These are phyloP conservation scores for Cryptosporidium xiaoi DNA, from an alignment of 169 alveolate genomes.

Conservation along the genomic window DNA sequence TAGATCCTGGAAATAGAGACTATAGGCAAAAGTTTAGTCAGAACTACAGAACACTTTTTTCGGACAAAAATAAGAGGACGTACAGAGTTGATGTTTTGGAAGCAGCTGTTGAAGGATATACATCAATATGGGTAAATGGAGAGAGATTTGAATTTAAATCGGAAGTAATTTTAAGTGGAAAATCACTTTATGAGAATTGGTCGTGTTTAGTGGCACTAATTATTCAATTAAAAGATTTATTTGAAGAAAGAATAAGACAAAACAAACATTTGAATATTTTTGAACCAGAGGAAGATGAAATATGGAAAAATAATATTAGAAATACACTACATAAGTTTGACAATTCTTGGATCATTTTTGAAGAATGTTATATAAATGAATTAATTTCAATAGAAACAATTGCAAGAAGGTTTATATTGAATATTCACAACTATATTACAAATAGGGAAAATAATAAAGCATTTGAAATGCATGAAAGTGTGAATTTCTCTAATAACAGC, in stretches of 20 bases:
- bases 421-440: conserved; percentile 14
- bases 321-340: conserved; percentile 34
- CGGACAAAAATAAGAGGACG: conserved; percentile 24
- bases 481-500: not conserved
- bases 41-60: conserved; percentile 53
- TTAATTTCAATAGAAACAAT: conserved; percentile 48
- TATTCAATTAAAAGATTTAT: conserved; percentile 35
- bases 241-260: conserved; percentile 12
- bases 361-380: conserved; percentile 29
- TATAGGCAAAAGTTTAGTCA: conserved; percentile 42
- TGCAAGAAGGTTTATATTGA: conserved; percentile 54
- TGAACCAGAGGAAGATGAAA: conserved; percentile 17
- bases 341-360: conserved; percentile 51
- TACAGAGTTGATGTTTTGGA: conserved; percentile 74
- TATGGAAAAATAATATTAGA: conserved; percentile 30
- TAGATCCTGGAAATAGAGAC: conserved; percentile 24
- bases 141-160: conserved; percentile 56
- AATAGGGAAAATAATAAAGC: conserved; percentile 1
- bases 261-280: conserved; percentile 11
- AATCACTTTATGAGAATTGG: conserved; percentile 46
- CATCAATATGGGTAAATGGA: conserved; percentile 72
- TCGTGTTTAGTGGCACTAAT: conserved; percentile 29
- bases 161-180: conserved; percentile 32
- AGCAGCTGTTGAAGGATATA: conserved; percentile 69
- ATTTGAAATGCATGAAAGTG: not conserved